Percentiles rank a stretch among this genome's conserved stretches.
Evolutionary conservation across 495 filamentous ascomycete species (phyloP).

Genomic region (Tuber borchii): DNA sequence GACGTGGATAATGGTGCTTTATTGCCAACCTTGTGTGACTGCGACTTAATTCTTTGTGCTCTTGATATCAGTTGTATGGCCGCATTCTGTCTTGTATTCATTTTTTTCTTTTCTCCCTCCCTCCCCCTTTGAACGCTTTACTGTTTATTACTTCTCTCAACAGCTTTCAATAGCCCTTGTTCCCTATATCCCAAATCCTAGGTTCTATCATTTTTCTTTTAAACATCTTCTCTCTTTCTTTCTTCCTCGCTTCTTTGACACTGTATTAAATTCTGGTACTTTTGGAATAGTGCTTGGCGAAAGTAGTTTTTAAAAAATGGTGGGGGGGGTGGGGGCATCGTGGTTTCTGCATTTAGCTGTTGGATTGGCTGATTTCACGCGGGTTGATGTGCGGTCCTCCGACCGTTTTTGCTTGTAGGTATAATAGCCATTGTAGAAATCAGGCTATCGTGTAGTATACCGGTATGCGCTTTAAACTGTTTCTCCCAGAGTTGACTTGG

Average conservation of each 20-base stretch:
- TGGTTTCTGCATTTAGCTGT: constrained; percentile 3
- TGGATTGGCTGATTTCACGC: neutral
- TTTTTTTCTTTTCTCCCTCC: neutral
- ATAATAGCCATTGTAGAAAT: neutral
- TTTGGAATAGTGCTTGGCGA: constrained; percentile 1
- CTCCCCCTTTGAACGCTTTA: neutral
- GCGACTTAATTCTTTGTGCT: neutral
- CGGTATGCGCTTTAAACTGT: neutral
- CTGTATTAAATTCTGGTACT: constrained; percentile 4
- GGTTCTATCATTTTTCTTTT: neutral
- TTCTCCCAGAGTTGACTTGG: neutral
- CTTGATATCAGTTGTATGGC: neutral
- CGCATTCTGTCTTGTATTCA: neutral
- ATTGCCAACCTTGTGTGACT: neutral
- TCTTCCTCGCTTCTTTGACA: constrained; percentile 7
- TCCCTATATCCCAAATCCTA: neutral
- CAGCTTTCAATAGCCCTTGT: neutral
- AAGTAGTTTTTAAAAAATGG: neutral
- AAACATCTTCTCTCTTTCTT: neutral
- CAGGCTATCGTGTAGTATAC: neutral
- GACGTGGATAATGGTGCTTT: neutral
- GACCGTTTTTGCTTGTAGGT: neutral
- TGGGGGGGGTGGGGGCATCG: neutral
- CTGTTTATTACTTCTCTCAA: neutral
- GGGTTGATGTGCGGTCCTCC: neutral